A percentile compares a stretch with the other conserved stretches of the same genome.
phyloP scores from a whole-genome alignment of 1,139 yeast genomes.

The Meyerozyma athensensis region DNA sequence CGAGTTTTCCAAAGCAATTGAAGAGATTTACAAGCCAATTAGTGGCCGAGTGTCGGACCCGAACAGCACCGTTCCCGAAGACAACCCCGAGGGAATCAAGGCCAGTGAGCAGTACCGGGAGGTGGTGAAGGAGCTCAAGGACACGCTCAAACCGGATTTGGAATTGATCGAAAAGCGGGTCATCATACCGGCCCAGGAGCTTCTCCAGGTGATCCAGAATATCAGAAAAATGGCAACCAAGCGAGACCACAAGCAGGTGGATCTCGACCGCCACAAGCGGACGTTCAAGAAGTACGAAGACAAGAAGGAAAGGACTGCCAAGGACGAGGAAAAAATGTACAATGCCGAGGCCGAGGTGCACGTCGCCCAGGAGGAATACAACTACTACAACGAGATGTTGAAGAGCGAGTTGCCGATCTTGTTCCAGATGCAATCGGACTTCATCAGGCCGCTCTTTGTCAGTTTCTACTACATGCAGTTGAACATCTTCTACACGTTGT shows the following conservation, averaged over 20 bases:
- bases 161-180: conserved; percentile 88
- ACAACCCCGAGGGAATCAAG: conserved; percentile 91
- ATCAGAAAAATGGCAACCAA: conserved; percentile 92
- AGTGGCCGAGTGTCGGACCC: conserved; percentile 91
- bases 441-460: conserved; percentile 88
- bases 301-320: conserved; percentile 76
- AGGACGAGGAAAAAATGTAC: conserved; percentile 89
- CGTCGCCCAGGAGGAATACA: conserved; percentile 91
- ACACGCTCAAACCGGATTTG: conserved; percentile 83
- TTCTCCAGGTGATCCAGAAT: conserved; percentile 71
- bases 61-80: conserved; percentile 77
- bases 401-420: conserved; percentile 84
- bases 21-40: conserved; percentile 93
- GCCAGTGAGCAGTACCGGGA: conserved; percentile 91
- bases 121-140: conserved; percentile 80
- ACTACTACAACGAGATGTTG: conserved; percentile 91
- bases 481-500: conserved; percentile 89
- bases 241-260: conserved; percentile 93
- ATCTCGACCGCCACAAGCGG: conserved; percentile 80
- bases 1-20: conserved; percentile 89
- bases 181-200: conserved; percentile 88
- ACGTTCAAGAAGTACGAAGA: conserved; percentile 66
- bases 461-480: conserved; percentile 96
- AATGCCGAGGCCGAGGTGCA: conserved; percentile 85
- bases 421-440: conserved; percentile 84